Base-by-base conservation (phyloP, 495 filamentous ascomycete genomes). In the Glonium stellatum region DNA sequence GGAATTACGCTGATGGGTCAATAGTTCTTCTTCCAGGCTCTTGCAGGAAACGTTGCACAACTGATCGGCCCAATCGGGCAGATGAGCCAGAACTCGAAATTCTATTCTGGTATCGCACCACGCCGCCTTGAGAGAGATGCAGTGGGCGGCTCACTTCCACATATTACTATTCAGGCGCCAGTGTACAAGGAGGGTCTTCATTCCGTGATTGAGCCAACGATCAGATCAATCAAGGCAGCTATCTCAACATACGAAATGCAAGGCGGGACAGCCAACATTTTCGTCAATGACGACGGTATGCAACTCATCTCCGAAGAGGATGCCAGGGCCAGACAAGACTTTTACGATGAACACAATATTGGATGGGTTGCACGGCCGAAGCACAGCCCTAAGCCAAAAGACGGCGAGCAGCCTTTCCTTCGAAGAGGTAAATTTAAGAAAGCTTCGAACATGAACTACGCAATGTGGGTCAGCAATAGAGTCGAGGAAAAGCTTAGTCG, bases 81-180 rank as follows among this genome's bases (percentile, higher is more conserved):
- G 48, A 71, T 87, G 59, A 70, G 65, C 47, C 60, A 68, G 21
- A 87, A 87, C 69, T 79, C 77, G 34, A 84, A 79, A 51, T 84
- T 76, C 71, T 87, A 80, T 67, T 86, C 83, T 22, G 84, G 79
- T 25, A 70, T 71, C 19, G 55, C 77, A 10, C 81, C 84, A 0
- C 73, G 66, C 8, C 75, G 80, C 21, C 71, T 84, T n/a, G 67
- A 73, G 55, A 72, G 77, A 23, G 71, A 52, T 36, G 74, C 19
- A 35, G 59, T 9, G 64, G 70, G 47, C 18, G 4, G 18, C 21
- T 22, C 22, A 36, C 73, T 87, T 21, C 86, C 86, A 6, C 86
- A 89, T 65, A 77, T 89, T 39, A 89, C 86, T 4, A 85, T 89
- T 59, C 86, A 89, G 70, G 84, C 83, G 75, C 86, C 86, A 6